Evolutionary conservation across 2,329 filamentous ascomycete genomes (phyloP), one percentile per base, ranked within the genome.

Genomic region (Hypomyces perniciosus): DNA sequence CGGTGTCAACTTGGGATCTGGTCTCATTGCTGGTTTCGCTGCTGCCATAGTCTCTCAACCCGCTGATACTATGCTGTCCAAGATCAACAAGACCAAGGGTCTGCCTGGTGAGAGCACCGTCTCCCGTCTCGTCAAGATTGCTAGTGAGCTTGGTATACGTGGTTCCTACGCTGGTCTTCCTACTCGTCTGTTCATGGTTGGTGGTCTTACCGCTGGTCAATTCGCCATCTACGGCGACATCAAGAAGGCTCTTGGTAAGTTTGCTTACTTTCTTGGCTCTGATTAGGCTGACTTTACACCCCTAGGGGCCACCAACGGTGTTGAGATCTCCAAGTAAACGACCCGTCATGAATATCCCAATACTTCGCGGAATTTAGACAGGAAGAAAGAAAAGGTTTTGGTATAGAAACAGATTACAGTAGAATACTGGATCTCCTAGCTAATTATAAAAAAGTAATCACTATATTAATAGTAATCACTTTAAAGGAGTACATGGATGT

Each of bases 41-140:
- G 86, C 87, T 61, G 86, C 86, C 66, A 69, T 89, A 64, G 78
- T 90, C 68, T 90, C 87, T 57, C 86, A 90, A 75, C 86, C 87
- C 59, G 86, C 86, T 65, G 86, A 90, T 70, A 90, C 87, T 65
- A 90, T 90, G 86, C 81, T 90, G 58, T 84, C 78, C 72, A 90
- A 90, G 80, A 90, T 90, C 78, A 90, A 90, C 83, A 90, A 90
- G 84, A 86, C 84, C 71, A 83, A 86, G 75, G 86, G 85, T 72
- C 75, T 81, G 54, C 86, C 87, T 57, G 87, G 86, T 74, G 86
- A 90, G 76, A 80, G 86, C 65, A 90, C 85, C 61, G 79, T 80
- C 66, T 78, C 74, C 71, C 83, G 87, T 71, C 72, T 90, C 63
- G 78, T 89, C 75, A 90, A 90, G 81, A 90, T 90, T 65, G 85